A percentile compares a stretch with the other conserved stretches of the same genome.
Conservation (phyloP, 2,329 filamentous ascomycete genomes). For the Pyrenochaeta sp. region DNA sequence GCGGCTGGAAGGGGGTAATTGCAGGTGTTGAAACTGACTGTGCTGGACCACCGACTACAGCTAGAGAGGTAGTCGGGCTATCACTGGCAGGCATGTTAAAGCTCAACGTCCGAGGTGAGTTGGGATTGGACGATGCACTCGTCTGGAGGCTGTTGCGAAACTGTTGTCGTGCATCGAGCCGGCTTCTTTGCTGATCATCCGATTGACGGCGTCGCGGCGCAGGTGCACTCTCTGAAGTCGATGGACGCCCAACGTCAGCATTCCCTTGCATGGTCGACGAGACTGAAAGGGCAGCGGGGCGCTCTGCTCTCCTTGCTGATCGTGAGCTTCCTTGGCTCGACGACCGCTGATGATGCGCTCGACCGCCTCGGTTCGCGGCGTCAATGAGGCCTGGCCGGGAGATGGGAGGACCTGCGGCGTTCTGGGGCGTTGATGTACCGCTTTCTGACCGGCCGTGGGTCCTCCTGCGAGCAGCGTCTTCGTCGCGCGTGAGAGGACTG, state of each 20-base stretch:
- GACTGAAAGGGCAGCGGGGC: constrained; percentile 27
- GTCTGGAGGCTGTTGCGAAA: constrained; percentile 41
- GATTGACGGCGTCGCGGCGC: constrained; percentile 49
- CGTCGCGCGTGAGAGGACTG: constrained; percentile 37
- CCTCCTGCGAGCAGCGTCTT: constrained; percentile 42
- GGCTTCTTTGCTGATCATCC: constrained; percentile 55
- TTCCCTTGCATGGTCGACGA: constrained; percentile 58
- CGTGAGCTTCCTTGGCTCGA: constrained; percentile 57
- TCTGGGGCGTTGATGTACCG: constrained; percentile 44
- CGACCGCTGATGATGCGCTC: constrained; percentile 54
- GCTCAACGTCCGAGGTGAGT: constrained; percentile 37
- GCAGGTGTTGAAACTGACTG: constrained; percentile 27
- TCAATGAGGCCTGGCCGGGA: constrained; percentile 58
- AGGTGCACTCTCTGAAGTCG: constrained; percentile 29
- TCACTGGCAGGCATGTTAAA: constrained; percentile 37
- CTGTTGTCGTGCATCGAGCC: constrained; percentile 49
- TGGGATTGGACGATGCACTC: constrained; percentile 36
- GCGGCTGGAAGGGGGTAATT: constrained; percentile 21
- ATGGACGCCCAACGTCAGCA: constrained; percentile 60
- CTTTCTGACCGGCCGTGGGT: constrained; percentile 47
- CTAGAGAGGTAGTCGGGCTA: constrained; percentile 39
- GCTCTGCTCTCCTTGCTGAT: constrained; percentile 45
- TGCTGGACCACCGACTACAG: constrained; percentile 32
- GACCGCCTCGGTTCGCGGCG: constrained; percentile 46
- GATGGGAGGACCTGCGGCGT: constrained; percentile 52